Conservation (phyloP, 208 protist genomes). For the Leishmania gerbilli region DNA sequence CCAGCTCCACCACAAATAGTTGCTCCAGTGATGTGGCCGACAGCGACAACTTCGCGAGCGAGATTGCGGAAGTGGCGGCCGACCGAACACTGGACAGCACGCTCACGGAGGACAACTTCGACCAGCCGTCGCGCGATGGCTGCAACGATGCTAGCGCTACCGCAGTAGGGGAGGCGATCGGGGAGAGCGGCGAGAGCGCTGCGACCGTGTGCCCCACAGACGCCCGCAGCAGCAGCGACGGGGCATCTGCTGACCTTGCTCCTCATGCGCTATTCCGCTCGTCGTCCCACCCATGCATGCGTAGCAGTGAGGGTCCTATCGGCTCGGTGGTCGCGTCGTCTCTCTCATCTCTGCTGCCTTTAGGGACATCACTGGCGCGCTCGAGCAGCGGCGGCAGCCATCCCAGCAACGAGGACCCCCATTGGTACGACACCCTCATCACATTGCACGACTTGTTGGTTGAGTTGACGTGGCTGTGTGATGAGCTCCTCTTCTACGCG, state of each 20-base stretch:
- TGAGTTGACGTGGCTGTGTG: constrained; percentile 83
- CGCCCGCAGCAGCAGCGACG: constrained; percentile 13
- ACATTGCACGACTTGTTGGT: constrained; percentile 61
- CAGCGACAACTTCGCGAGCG: constrained; percentile 3
- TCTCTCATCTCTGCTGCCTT: constrained; percentile 1
- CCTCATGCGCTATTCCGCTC: not conserved
- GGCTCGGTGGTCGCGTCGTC: constrained; percentile 4
- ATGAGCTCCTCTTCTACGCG: constrained; percentile 82
- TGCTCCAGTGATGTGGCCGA: constrained; percentile 1
- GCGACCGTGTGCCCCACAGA: not conserved
- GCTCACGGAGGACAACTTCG: constrained; percentile 16
- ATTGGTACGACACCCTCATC: constrained; percentile 12
- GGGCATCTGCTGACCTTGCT: not conserved
- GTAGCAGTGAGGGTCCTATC: constrained; percentile 11
- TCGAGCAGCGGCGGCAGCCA: not conserved
- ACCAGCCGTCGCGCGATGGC: constrained; percentile 2
- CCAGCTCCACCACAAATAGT: constrained; percentile 1
- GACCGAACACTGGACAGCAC: constrained; percentile 23
- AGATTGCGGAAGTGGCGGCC: not conserved
- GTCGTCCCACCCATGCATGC: constrained; percentile 5
- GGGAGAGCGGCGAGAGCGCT: not conserved
- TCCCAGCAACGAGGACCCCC: constrained; percentile 1
- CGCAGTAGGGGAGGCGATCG: not conserved
- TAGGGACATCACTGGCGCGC: not conserved
- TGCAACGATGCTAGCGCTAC: constrained; percentile 6